Conservation (phyloP, 108 stramenopile species). For the Heterococcus sp. region DNA sequence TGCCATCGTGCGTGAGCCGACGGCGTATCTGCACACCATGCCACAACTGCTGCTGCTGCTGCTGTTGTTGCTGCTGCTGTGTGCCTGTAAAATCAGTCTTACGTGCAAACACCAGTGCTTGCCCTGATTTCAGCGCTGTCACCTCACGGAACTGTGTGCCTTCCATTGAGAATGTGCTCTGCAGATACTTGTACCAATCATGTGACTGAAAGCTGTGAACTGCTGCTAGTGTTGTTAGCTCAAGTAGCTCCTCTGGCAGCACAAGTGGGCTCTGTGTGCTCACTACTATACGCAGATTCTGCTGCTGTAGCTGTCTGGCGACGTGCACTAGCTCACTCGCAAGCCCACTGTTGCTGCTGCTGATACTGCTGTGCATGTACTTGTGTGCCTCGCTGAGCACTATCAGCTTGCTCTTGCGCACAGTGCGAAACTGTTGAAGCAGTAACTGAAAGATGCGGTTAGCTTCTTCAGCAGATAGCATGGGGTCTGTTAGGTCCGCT, state of each 20-base stretch:
- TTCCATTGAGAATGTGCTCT: background rate
- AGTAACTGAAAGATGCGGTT: background rate
- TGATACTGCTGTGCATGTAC: background rate
- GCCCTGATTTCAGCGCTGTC: background rate
- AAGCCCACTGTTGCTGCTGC: background rate
- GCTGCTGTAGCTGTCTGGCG: background rate
- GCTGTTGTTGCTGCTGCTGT: too few relatives aligned
- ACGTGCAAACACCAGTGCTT: background rate
- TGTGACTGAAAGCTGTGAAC: background rate
- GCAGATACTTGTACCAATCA: background rate
- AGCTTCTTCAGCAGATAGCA: background rate
- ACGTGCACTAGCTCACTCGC: background rate
- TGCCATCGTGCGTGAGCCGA: background rate
- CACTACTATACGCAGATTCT: background rate
- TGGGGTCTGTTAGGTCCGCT: background rate
- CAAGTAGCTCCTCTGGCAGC: background rate
- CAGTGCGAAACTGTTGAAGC: background rate
- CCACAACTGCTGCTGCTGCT: too few relatives aligned
- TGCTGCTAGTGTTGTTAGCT: background rate
- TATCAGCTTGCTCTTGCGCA: background rate
- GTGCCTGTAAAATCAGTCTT: background rate
- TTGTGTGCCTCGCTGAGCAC: background rate
- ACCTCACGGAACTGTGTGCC: background rate
- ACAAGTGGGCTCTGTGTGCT: background rate
- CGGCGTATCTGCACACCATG: too few relatives aligned